Base-by-base conservation (phyloP, 1,284 basidiomycete genomes). In the Tylopilus orsonianus region DNA sequence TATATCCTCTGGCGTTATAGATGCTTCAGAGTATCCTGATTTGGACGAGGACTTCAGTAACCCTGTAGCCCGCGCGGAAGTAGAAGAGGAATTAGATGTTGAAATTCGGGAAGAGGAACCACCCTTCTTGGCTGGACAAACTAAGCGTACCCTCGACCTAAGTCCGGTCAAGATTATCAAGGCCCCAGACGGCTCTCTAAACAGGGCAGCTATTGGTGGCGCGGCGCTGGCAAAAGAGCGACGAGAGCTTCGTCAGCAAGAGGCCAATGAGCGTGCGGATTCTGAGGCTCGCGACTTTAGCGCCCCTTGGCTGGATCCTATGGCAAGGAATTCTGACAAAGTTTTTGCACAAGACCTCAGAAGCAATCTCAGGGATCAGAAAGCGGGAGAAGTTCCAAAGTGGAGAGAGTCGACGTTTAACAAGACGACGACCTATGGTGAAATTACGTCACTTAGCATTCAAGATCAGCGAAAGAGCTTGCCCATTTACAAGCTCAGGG, bases 141-240 rank as follows among this genome's bases (percentile, higher is more conserved):
- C 94, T 42, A 95, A 95, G 70, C 84, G 90, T 52, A 95, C 93
- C 0, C 80, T 98, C 35, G 93, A 99, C 57, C 80, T 99, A 42
- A 97, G 93, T 61, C 97, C 97, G 0, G 93, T 99, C 59, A 98
- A 97, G 71, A 92, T 99, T 60, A 87, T 96, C 62, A 95, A 96
- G 63, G 93, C 93, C 8, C 93, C 93, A 0, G 93, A 96, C 67
- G 93, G 93, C 39, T 96, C 96, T 7, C 70, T 99, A 51, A 99
- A 99, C 60, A 79, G 97, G 50, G 96, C 97, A 20, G 97, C 97
- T 3, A 77, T 98, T 37, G 90, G 93, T 1, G 96, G 96, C 32
- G 92, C 93, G 16, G 85, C 93, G 3, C 73, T 98, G 2, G 93
- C 97, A 8, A 97, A 97, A 68, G 97, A 99, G 68, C 82, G 97